Base-by-base conservation (phyloP, 768 basidiomycete genomes). In the Pleurotus tuber-regium region DNA sequence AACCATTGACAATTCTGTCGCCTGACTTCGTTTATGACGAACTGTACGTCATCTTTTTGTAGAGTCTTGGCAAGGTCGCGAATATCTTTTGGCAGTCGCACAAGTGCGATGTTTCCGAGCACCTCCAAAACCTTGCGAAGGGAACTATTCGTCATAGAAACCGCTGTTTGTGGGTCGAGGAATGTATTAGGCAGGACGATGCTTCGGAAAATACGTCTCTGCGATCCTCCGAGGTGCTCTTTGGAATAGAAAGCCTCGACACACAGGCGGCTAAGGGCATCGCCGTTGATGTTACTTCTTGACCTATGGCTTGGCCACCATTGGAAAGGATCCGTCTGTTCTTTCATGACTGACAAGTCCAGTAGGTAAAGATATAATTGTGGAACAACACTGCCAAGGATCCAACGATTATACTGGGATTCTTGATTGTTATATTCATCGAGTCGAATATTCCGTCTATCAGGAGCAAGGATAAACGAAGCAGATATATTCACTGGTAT, bases 401-500 rank as follows among this genome's bases (percentile, higher is more conserved):
- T 60, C 74, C 77, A 78, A 11, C 56, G 59, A 51, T 79, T 78
- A 52, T 75, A 77, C 10, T 52, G 50, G 4, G 74, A 66, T 46
- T 74, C 73, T 1, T 56, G 40, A 24, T 60, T 64, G 25, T 57
- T 59, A 25, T 65, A 65, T 3, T 63, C 66, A 55, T 78, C 76
- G 39, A 73, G 66, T 5, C 74, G 68, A 29, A 77, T 70, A 23
- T 68, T 65, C 29, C 78, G 59, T 29, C 78, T 60, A 56, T 81
- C 78, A 2, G 74, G 68, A 0, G 78, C 69, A 4, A 79, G 60
- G 35, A 75, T 67, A 54, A 78, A 79, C 0, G 76, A 70, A 0
- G 73, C 77, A 44, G 69, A 71, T 7, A 79, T 59, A 53, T 81
- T 78, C 1, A 75, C 66, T 0, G 78, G 77, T 0, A 81, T 62